Evolutionary conservation across 345 rosid species (phyloP), one percentile per base, ranked within the genome.

Genomic region (Gossypium australe): DNA sequence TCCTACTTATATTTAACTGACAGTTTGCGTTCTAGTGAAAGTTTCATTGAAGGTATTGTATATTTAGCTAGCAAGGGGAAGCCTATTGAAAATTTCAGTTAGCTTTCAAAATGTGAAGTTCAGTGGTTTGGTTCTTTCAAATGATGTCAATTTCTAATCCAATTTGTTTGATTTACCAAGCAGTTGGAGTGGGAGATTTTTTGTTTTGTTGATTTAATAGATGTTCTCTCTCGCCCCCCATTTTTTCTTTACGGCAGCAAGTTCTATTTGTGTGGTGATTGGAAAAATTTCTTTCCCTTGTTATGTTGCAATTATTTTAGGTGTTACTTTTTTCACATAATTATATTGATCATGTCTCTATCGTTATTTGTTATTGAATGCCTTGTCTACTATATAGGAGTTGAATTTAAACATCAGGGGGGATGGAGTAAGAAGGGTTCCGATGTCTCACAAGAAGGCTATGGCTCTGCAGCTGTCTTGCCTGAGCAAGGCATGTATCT

Each of bases 401-500:
- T 67, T 80, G 93, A 88, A 81, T 88, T 90, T 71, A 83, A 89
- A 80, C 89, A 90, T 78, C 96, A 90, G 86, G 97, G 99, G 85
- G 97, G 99, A 78, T 95, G 99, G 99, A 90, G 80, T 78, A 88
- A 86, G 86, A 95, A 83, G 84, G 89, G 91, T 79, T 76, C 97
- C 58, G 89, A 88, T 87, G 89, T 87, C 44, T 78, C 82, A 68
- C 93, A 93, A 81, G 98, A 95, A 90, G 97, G 97, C 77, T 95
- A 93, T 82, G 99, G 99, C 18, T 90, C 99, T 88, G 92, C 98
- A 48, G 83, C 99, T 76, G 88, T 95, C 80, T 87, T 93, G 83
- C 98, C 98, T 80, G 98, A 95, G 86, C 99, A 90, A 85, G 99
- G 99, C 82, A 89, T 95, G 81, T 95, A 95, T 85, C 89, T 95